phyloP scores from a whole-genome alignment of 345 rosid species.

The Noccaea caerulescens region DNA sequence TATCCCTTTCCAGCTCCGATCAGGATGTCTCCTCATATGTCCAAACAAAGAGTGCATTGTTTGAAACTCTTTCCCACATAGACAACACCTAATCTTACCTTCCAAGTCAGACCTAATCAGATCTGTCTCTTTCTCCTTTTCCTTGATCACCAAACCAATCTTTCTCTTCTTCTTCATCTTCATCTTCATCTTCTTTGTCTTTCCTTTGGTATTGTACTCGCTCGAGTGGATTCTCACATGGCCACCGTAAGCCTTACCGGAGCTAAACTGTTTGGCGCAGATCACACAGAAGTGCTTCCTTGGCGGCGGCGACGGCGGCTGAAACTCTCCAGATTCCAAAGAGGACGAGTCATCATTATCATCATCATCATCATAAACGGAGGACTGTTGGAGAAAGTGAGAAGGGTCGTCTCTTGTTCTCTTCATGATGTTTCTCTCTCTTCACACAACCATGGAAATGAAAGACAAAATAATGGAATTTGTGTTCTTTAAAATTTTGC shows the following conservation, averaged over 20 bases:
- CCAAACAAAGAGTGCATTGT: slow-evolving; percentile 63
- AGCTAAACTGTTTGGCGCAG: slow-evolving; percentile 45
- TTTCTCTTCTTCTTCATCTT: slow-evolving; percentile 33
- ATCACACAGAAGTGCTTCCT: slow-evolving; percentile 42
- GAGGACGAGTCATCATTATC: background rate
- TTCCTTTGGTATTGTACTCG: slow-evolving; percentile 37
- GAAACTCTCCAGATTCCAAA: slow-evolving; percentile 30
- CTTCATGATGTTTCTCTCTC: slow-evolving; percentile 21
- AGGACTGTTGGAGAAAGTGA: slow-evolving; percentile 8
- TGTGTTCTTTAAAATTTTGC: slow-evolving; percentile 13
- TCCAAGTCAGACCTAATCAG: slow-evolving; percentile 40
- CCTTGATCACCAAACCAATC: slow-evolving; percentile 23
- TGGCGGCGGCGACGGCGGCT: slow-evolving; percentile 4
- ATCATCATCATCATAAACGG: slow-evolving; percentile 4
- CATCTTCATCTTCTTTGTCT: slow-evolving; percentile 22
- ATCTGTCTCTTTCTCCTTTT: slow-evolving; percentile 37
- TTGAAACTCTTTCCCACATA: slow-evolving; percentile 50
- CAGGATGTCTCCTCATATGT: slow-evolving; percentile 90
- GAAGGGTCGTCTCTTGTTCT: slow-evolving; percentile 26
- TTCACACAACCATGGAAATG: background rate
- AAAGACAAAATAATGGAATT: background rate
- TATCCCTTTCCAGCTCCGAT: slow-evolving; percentile 65
- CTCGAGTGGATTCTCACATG: slow-evolving; percentile 51
- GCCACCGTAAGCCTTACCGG: slow-evolving; percentile 54
- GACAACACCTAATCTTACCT: slow-evolving; percentile 41